Base-by-base conservation (phyloP, 805 yeast genomes). In the Candida chauliodis region DNA sequence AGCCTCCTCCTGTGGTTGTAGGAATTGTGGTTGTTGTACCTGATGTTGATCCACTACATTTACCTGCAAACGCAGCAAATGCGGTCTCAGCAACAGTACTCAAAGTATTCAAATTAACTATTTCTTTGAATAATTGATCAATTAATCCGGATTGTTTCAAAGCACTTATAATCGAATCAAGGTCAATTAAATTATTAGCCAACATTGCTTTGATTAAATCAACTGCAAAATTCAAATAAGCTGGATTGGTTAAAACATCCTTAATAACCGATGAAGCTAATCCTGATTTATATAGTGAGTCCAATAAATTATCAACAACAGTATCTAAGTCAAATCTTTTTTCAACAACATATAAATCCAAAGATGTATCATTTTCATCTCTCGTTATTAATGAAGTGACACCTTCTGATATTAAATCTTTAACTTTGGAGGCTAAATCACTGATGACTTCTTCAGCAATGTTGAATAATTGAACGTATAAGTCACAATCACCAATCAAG, bases 271-370 rank as follows among this genome's bases (percentile, higher is more conserved):
- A 58, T 17, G 61, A 42, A 6, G 66, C 71, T 42, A 67, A 62
- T n/a, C 73, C 73, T 11, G 71, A 66, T 22, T 53, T 41, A 18
- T 55, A 66, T 48, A 67, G 58, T n/a, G 70, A 63, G 41, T 67
- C 62, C 47, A 67, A 59, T 36, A 67, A 51, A 35, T 63, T 62
- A 22, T 56, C 55, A 10, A 66, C 55, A 19, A 66, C 51, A 9
- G 51, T 50, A 40, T 59, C 49, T 14, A 49, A 36, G 40, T 55
- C 61, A 17, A 46, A 34, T 42, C 62, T 50, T 16, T 43, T 45
- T 8, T 45, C 49, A 19, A 35, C 41, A 17, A 44, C 48, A n/a
- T 47, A 38, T n/a, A 32, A 32, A 21, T 16, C 33, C 24, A 30
- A 33, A 19, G 44, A 38, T 14, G 40, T 24, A 26, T 32, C 46